A percentile compares a stretch with the other conserved stretches of the same genome.
phyloP scores from a whole-genome alignment of 345 rosid species.

The Zanthoxylum bungeanum region DNA sequence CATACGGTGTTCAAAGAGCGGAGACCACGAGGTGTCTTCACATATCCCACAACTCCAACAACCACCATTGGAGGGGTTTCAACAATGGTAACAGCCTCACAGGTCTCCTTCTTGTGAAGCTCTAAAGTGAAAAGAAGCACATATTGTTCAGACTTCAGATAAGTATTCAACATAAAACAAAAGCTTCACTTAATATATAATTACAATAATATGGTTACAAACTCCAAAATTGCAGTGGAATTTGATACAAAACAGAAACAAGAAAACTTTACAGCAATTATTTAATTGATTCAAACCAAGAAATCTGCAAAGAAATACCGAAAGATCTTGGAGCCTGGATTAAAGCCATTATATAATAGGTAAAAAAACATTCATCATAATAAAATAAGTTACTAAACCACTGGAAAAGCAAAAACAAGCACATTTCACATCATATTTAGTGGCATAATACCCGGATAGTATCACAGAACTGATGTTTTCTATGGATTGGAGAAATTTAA shows the following conservation, averaged over 20 bases:
- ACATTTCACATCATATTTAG: not conserved
- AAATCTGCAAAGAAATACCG: not conserved
- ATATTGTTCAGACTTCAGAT: not conserved
- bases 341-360: not conserved
- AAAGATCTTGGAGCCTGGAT: not conserved
- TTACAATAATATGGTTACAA: not conserved
- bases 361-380: not conserved
- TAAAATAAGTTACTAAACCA: not conserved
- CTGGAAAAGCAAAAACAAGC: not conserved
- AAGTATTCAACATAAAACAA: not conserved
- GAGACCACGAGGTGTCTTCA: slow-evolving; percentile 75
- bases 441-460: not conserved
- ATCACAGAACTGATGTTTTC: too few relatives aligned
- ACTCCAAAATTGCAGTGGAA: not conserved
- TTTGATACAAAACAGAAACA: not conserved
- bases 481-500: too few relatives aligned
- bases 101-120: slow-evolving; percentile 93
- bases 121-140: slow-evolving; percentile 27
- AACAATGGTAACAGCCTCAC: slow-evolving; percentile 80
- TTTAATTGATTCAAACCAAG: not conserved
- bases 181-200: not conserved
- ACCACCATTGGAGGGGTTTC: slow-evolving; percentile 85
- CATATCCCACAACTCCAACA: slow-evolving; percentile 82
- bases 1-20: slow-evolving; percentile 73
- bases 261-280: not conserved